These are phyloP conservation scores for Nicotiana tomentosiformis DNA, from an alignment of 257 asterid genomes.

Conservation along the genomic window DNA sequence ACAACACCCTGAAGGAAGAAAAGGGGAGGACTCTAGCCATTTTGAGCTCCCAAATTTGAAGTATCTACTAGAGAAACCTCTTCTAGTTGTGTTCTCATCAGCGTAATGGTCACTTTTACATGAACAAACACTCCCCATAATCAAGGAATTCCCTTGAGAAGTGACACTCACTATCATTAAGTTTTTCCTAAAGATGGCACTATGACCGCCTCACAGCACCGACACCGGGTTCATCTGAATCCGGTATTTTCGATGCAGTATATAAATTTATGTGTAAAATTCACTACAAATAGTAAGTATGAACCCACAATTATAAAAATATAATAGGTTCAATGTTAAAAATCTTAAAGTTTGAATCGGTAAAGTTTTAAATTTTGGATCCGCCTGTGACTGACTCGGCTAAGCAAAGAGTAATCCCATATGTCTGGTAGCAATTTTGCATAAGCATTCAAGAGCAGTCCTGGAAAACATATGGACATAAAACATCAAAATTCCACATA, in stretches of 20 bases:
- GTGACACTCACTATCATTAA: background rate
- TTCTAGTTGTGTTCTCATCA: constrained; percentile 47
- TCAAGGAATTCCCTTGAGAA: constrained; percentile 14
- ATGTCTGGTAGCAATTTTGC: background rate
- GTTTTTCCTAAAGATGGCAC: background rate
- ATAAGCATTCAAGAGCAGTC: background rate
- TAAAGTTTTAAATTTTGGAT: no score
- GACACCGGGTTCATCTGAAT: no score
- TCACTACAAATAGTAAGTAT: no score
- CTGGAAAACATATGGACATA: background rate
- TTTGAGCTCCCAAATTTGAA: constrained; percentile 91
- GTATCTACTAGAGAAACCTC: constrained; percentile 63
- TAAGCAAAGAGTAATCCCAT: background rate
- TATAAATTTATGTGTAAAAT: no score
- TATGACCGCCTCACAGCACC: background rate
- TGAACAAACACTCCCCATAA: constrained; percentile 91
- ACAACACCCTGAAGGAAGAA: constrained; percentile 46
- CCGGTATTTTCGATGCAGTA: no score
- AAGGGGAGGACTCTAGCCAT: constrained; percentile 62
- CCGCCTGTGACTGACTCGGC: no score
- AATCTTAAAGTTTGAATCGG: no score
- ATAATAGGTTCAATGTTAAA: no score
- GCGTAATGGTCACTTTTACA: constrained; percentile 74
- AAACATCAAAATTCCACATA: background rate
- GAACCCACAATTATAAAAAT: no score